phyloP scores from a whole-genome alignment of 306 rosid genomes.

The Prunus dulcis region DNA sequence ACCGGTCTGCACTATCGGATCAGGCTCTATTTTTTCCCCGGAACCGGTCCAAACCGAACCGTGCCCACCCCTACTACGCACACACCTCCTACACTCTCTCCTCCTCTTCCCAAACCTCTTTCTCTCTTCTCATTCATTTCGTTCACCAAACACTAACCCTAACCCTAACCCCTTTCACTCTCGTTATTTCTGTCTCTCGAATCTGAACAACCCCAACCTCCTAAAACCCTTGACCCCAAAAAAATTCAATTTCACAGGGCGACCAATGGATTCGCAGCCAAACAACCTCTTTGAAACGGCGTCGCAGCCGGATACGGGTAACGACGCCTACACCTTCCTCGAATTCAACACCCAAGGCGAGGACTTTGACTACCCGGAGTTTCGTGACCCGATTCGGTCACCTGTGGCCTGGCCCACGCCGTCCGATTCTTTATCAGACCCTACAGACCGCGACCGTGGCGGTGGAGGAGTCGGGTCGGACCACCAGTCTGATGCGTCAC shows the following conservation, averaged over 20 bases:
- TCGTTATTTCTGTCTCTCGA: not conserved
- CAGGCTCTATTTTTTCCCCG: too few relatives aligned
- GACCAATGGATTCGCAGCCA: constrained; percentile 80
- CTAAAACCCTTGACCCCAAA: constrained; percentile 36
- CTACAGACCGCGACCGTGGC: constrained; percentile 58
- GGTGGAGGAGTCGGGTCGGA: constrained; percentile 56
- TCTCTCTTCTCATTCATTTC: constrained; percentile 13
- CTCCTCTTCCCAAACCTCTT: constrained; percentile 13
- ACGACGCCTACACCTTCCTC: constrained; percentile 97
- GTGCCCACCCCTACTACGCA: too few relatives aligned
- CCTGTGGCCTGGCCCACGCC: constrained; percentile 95
- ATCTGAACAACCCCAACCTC: constrained; percentile 1
- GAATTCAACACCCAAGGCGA: constrained; percentile 99
- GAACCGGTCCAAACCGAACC: too few relatives aligned
- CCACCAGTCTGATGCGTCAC: constrained; percentile 92
- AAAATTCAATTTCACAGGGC: constrained; percentile 10
- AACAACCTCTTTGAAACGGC: constrained; percentile 85
- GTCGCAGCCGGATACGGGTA: constrained; percentile 91
- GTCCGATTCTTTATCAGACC: constrained; percentile 76
- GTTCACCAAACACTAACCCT: constrained; percentile 65
- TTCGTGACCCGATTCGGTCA: constrained; percentile 90
- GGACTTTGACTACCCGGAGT: constrained; percentile 94
- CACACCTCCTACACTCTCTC: constrained; percentile 19
- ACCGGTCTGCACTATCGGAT: too few relatives aligned
- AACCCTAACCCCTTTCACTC: constrained; percentile 28